A percentile compares a stretch with the other conserved stretches of the same genome.
These are phyloP conservation scores for Parmales sp. DNA, from an alignment of 108 stramenopile species.

Conservation along the genomic window DNA sequence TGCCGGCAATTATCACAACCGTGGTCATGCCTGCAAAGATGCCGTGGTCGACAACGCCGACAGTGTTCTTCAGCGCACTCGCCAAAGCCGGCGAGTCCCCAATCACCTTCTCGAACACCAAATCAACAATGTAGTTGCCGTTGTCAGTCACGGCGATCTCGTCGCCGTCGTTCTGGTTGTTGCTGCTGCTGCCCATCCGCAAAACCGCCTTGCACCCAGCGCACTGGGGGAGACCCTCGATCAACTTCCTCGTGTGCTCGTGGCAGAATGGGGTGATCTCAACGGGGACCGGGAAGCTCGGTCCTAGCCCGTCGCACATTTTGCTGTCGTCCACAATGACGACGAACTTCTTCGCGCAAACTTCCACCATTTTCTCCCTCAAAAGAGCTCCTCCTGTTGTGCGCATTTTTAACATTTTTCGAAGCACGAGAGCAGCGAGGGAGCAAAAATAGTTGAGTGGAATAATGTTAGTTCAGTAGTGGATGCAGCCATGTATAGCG, in stretches of 20 bases:
- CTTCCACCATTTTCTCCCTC: constrained; percentile 95
- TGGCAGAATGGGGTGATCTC: constrained; percentile 94
- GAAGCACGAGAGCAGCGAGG: no score
- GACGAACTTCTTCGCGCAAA: constrained; percentile 53
- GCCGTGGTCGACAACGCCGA: constrained; percentile 96
- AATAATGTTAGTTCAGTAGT: no score
- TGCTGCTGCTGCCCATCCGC: constrained; percentile 65
- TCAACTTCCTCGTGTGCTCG: constrained; percentile 82
- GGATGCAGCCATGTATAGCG: no score
- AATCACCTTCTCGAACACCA: constrained; percentile 86
- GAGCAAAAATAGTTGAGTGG: no score
- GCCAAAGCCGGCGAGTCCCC: constrained; percentile 75
- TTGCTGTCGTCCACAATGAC: constrained; percentile 92
- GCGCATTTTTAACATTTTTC: no score
- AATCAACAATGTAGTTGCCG: constrained; percentile 96
- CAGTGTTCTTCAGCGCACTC: constrained; percentile 75
- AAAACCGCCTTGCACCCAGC: constrained; percentile 81
- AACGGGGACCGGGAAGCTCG: constrained; percentile 84
- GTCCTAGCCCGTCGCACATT: constrained; percentile 84
- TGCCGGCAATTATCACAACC: constrained; percentile 89
- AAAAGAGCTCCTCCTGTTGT: constrained; percentile 88
- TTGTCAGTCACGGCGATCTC: constrained; percentile 48
- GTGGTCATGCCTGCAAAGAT: constrained; percentile 95
- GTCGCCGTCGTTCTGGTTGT: constrained; percentile 77
- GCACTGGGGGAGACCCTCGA: constrained; percentile 69